Base-by-base conservation (phyloP, 345 rosid species). In the Populus pruinosa region DNA sequence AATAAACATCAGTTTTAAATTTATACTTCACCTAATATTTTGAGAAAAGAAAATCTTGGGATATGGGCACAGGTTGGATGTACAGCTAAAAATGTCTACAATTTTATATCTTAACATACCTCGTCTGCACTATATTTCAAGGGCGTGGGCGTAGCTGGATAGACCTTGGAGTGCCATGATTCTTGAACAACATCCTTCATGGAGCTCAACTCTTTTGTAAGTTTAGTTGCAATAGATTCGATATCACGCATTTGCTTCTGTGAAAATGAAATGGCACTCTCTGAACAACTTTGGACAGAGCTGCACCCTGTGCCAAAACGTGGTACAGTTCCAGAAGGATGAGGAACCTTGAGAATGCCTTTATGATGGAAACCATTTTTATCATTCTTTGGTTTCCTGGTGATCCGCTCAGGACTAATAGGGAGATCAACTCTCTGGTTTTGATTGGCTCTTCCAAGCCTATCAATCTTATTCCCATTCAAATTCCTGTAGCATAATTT, bases 161-260 rank as follows among this genome's bases (percentile, higher is more conserved):
- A 71, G 76, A 65, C 78, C 77, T 85, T 86, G 67, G 74, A 80
- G 13, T 73, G 80, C 16, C 87, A 84, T 71, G 80, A 83, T 79
- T 85, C 89, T 85, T 88, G 86, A 49, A 85, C 85, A 47, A 93
- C 71, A 5, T 85, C 89, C 79, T 83, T 91, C 94, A 96, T 88
- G 14, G 84, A 79, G 80, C 82, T 89, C 79, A 93, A 81, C 80
- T 92, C 94, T 39, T 77, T 85, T 13, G 89, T 79, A 81, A 92
- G 97, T 83, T 84, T 92, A 44, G 83, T 74, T 63, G 96, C 83
- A 75, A 93, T 76, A 73, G 78, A 78, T 70, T 87, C 90, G 66
- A 88, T 80, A 80, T 89, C 98, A 63, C 69, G 88, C 92, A 93
- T 83, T 85, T 91, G 96, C 70, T 87, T 82, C 86, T 90, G 92